Evolutionary conservation across 2,329 filamentous ascomycete species (phyloP).

Genomic region (Colletotrichum horii): DNA sequence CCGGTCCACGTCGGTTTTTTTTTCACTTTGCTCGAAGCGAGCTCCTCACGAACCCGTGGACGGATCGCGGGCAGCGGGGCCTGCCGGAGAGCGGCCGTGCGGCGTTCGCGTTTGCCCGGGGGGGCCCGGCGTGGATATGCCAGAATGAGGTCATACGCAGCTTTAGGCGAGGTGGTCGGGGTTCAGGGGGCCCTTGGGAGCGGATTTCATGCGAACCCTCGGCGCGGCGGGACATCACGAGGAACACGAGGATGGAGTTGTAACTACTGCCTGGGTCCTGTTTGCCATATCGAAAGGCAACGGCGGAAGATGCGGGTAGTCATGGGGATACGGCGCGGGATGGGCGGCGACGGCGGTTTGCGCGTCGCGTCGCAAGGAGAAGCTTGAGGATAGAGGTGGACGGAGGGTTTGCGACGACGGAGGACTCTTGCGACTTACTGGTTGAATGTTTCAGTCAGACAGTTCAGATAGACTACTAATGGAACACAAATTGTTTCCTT

Average conservation of each 20-base stretch:
- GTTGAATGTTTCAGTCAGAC: background rate
- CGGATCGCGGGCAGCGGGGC: background rate
- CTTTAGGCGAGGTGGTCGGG: background rate
- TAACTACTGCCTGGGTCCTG: too few relatives aligned
- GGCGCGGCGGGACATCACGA: background rate
- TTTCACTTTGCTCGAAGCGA: background rate
- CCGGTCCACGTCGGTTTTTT: background rate
- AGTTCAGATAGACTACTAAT: background rate
- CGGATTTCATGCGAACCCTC: background rate
- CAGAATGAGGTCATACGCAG: background rate
- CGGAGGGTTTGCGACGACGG: background rate
- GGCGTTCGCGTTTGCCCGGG: background rate
- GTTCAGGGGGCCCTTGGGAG: background rate
- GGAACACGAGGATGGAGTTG: background rate
- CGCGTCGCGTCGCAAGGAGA: background rate
- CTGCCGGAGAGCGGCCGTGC: background rate
- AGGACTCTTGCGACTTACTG: background rate
- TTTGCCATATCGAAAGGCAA: background rate
- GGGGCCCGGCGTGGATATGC: background rate
- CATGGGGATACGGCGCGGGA: background rate
- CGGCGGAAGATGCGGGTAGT: background rate
- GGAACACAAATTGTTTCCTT: background rate
- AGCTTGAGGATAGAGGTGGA: fast-evolving
- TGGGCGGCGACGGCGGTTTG: background rate
- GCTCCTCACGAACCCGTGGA: background rate